Evolutionary conservation across 805 yeast species (phyloP).

Genomic region (Kazachstania bromeliacearum): DNA sequence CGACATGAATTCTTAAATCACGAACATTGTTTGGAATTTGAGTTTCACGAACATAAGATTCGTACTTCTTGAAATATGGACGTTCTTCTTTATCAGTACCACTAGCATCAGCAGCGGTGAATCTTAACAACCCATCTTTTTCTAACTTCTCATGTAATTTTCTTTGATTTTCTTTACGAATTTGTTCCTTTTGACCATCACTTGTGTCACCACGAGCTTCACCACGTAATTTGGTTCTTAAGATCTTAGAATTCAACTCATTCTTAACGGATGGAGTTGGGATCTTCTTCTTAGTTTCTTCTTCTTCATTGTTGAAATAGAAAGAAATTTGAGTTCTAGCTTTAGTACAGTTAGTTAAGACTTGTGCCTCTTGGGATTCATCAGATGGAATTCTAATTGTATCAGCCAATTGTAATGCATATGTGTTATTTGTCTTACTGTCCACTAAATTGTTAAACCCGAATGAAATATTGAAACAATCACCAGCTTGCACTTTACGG

Average conservation of each 20-base stretch:
- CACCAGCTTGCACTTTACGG: constrained; percentile 57
- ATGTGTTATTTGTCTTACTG: constrained; percentile 43
- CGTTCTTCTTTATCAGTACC: constrained; percentile 39
- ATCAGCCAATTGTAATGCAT: constrained; percentile 70
- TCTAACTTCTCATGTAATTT: constrained; percentile 78
- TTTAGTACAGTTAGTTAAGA: constrained; percentile 69
- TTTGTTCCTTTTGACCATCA: constrained; percentile 65
- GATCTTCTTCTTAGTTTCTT: constrained; percentile 34
- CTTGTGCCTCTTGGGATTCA: constrained; percentile 41
- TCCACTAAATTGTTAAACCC: constrained; percentile 63
- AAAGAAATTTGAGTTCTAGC: constrained; percentile 68
- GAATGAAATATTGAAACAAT: constrained; percentile 63
- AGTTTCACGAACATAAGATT: constrained; percentile 85
- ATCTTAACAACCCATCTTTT: constrained; percentile 77
- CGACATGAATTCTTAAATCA: constrained; percentile 81
- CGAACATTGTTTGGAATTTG: constrained; percentile 80
- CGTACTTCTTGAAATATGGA: constrained; percentile 77
- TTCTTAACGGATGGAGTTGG: constrained; percentile 21
- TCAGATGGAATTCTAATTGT: constrained; percentile 58
- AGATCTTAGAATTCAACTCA: constrained; percentile 47
- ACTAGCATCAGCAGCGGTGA: constrained; percentile 67
- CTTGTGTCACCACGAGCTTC: constrained; percentile 58
- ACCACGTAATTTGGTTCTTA: constrained; percentile 70
- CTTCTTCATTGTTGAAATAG: constrained; percentile 66
- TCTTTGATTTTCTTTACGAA: constrained; percentile 72